phyloP scores from a whole-genome alignment of 371 early-diverging fungal species.

The Mortierella sp. region DNA sequence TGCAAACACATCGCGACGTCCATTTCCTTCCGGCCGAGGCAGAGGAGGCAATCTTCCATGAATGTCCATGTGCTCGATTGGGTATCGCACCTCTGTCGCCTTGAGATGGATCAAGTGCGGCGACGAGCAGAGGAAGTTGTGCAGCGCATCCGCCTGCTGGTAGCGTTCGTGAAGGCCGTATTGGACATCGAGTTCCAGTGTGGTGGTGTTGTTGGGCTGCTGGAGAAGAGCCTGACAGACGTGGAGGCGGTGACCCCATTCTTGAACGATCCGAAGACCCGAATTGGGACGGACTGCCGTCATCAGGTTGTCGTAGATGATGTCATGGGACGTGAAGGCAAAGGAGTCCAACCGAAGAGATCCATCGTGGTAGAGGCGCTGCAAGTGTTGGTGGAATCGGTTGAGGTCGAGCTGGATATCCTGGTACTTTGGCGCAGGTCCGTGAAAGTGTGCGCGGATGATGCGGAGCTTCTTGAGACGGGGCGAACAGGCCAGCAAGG shows the following conservation, averaged over 20 bases:
- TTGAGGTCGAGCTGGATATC: neutral
- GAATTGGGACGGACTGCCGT: neutral
- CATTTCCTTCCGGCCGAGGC: too few species aligned
- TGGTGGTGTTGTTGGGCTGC: neutral
- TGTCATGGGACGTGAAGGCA: neutral
- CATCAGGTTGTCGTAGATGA: too few species aligned
- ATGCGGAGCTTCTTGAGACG: neutral
- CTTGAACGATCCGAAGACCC: neutral
- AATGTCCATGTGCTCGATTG: neutral
- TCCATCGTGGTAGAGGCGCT: too few species aligned
- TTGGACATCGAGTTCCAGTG: neutral
- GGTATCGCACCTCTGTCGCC: neutral
- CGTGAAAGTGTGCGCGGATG: too few species aligned
- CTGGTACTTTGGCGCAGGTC: neutral
- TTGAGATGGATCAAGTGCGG: neutral
- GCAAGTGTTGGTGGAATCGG: neutral
- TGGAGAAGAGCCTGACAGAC: neutral
- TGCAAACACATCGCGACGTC: too few species aligned
- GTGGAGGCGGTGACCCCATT: neutral
- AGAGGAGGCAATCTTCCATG: too few species aligned
- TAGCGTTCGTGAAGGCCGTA: too few species aligned
- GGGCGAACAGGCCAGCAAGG: neutral
- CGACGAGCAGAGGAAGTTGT: neutral
- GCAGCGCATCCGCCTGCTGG: neutral
- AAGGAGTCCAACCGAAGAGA: neutral